A percentile compares a stretch with the other conserved stretches of the same genome.
Conservation (phyloP, 192 early-diverging fungal species). For the Endogone sp. region DNA sequence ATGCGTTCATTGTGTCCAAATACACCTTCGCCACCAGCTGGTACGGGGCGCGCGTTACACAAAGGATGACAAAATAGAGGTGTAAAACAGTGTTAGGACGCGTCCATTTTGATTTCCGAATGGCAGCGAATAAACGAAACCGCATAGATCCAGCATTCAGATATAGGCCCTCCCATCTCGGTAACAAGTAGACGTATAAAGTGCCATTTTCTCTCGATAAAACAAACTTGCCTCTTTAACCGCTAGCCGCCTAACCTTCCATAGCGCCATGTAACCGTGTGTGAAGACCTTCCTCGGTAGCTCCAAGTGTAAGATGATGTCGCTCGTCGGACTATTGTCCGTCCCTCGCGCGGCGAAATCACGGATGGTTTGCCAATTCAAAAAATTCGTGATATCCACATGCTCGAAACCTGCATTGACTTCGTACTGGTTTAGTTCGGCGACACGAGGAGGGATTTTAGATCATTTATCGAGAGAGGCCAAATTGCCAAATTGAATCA, state of each 20-base stretch:
- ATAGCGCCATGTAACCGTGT: background rate
- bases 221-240: background rate
- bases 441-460: no score
- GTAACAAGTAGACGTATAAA: no score
- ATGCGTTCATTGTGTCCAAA: background rate
- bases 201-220: no score
- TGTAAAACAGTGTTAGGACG: no score
- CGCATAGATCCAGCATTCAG: no score
- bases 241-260: background rate
- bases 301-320: background rate
- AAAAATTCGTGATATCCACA: background rate
- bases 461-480: background rate
- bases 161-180: no score
- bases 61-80: no score
- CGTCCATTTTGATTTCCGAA: no score
- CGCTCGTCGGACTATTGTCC: background rate
- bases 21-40: background rate
- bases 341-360: background rate
- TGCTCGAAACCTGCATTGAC: background rate
- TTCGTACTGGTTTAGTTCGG: background rate
- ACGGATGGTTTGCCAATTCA: background rate
- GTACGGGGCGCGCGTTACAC: no score
- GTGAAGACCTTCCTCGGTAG: background rate
- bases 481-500: background rate
- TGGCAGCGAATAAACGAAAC: no score